A percentile compares a stretch with the other conserved stretches of the same genome.
Conservation (phyloP, 208 protist species). For the Crithidia sp. region DNA sequence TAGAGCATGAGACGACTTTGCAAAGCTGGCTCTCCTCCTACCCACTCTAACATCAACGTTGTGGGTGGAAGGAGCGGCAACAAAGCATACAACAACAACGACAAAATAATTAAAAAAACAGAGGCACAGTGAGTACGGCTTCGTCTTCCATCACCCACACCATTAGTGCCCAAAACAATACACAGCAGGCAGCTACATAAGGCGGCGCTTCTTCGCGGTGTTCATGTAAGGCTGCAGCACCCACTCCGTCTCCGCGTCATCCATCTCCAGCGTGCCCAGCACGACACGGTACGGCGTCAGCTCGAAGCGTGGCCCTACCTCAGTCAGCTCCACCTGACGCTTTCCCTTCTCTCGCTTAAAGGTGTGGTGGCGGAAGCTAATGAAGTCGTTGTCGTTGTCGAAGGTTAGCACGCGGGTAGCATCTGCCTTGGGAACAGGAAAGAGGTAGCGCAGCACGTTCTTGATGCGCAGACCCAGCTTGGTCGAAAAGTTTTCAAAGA, state of each 20-base stretch:
- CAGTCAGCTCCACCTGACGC: conserved; percentile 91
- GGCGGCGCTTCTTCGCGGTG: conserved; percentile 95
- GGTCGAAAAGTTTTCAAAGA: conserved; percentile 98
- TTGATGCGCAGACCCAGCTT: conserved; percentile 95
- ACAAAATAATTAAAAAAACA: too few species aligned
- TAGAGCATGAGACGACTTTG: background rate
- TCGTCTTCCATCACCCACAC: too few species aligned
- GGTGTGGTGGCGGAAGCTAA: conserved; percentile 98
- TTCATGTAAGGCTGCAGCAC: conserved; percentile 99
- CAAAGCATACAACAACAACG: too few species aligned
- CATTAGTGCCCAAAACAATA: background rate
- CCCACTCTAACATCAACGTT: too few species aligned
- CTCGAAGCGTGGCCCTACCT: conserved; percentile 99
- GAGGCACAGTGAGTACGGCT: too few species aligned
- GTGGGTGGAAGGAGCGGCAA: too few species aligned
- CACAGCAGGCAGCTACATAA: conserved; percentile 48
- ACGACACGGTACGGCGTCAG: conserved; percentile 97
- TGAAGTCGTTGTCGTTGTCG: conserved; percentile 98
- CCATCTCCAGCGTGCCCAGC: conserved; percentile 95
- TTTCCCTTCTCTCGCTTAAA: conserved; percentile 83
- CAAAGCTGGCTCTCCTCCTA: too few species aligned
- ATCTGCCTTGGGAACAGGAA: conserved; percentile 98
- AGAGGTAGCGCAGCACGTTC: conserved; percentile 97
- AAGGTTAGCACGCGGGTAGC: conserved; percentile 97
- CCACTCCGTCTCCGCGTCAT: conserved; percentile 99